Percentiles rank a stretch among this genome's conserved stretches.
These are phyloP conservation scores for Monosiga brevicollis DNA, from an alignment of 78 protist species.

Conservation along the genomic window DNA sequence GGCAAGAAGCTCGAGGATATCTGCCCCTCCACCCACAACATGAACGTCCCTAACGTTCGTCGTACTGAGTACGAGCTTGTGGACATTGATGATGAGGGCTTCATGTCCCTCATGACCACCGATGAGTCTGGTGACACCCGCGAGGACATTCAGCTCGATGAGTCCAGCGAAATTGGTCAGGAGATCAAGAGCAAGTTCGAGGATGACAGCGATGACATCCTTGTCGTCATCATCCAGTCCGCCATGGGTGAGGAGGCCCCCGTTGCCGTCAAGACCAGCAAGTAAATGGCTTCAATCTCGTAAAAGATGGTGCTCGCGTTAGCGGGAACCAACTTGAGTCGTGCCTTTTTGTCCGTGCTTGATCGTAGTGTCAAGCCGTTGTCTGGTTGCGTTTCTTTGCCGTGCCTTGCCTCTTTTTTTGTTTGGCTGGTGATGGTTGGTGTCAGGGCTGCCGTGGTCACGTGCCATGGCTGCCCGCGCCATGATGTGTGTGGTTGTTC, in stretches of 20 bases:
- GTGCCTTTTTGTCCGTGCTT: neutral
- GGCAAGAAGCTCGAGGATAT: conserved; percentile 91
- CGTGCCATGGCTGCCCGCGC: neutral
- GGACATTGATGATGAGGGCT: conserved; percentile 59
- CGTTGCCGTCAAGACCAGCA: conserved; percentile 22
- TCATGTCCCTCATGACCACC: conserved; percentile 41
- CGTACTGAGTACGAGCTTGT: conserved; percentile 66
- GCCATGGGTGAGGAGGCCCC: conserved; percentile 65
- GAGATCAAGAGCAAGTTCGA: conserved; percentile 31
- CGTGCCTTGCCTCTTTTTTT: neutral
- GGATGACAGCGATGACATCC: conserved; percentile 44
- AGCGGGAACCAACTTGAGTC: neutral
- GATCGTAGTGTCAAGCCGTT: neutral
- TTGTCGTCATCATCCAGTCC: conserved; percentile 33
- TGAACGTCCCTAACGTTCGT: conserved; percentile 78
- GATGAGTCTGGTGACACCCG: conserved; percentile 33
- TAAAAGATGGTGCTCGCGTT: too few species aligned
- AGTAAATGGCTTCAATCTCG: neutral
- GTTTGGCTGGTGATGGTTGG: neutral
- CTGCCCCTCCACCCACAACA: conserved; percentile 90
- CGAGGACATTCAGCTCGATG: conserved; percentile 61
- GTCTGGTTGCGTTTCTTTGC: neutral
- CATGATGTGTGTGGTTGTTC: neutral
- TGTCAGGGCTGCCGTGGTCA: neutral
- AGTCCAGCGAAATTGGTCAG: conserved; percentile 25